A percentile compares a stretch with the other conserved stretches of the same genome.
phyloP scores from a whole-genome alignment of 805 yeast species.

The Cyberlindnera sargentensis region DNA sequence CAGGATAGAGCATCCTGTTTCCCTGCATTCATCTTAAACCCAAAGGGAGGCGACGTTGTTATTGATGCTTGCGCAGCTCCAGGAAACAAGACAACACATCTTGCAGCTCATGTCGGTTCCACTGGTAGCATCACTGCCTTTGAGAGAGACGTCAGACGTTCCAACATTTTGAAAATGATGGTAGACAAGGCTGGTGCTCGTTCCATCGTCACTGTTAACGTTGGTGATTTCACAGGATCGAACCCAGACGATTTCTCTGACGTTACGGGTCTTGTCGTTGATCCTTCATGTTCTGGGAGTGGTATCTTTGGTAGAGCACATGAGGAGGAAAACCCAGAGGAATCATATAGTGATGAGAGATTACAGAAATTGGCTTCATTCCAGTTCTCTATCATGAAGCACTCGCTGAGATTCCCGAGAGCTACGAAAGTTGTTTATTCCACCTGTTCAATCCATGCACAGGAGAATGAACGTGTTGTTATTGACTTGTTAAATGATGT shows the following conservation, averaged over 20 bases:
- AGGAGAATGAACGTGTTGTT: conserved; percentile 92
- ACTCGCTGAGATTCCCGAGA: conserved; percentile 75
- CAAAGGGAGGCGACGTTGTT: conserved; percentile 51
- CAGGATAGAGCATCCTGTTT: conserved; percentile 97
- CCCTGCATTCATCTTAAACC: conserved; percentile 79
- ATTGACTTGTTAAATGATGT: conserved; percentile 64
- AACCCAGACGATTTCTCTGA: conserved; percentile 47
- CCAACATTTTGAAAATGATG: conserved; percentile 68
- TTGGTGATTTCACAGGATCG: conserved; percentile 40
- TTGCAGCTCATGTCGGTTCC: conserved; percentile 56
- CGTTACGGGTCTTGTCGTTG: conserved; percentile 80
- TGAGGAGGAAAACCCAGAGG: conserved; percentile 42
- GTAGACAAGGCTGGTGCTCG: conserved; percentile 66
- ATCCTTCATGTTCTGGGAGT: conserved; percentile 96
- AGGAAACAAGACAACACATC: conserved; percentile 94
- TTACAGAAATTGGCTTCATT: conserved; percentile 72
- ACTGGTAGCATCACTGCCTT: conserved; percentile 61
- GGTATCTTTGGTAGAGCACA: conserved; percentile 78
- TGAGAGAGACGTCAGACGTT: conserved; percentile 76
- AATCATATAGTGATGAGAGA: conserved; percentile 38
- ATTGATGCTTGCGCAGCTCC: conserved; percentile 98
- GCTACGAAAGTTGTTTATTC: conserved; percentile 82
- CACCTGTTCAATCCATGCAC: conserved; percentile 90
- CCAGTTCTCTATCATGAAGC: conserved; percentile 82
- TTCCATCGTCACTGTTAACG: conserved; percentile 37